Evolutionary conservation across 169 alveolate species (phyloP), one percentile per base, ranked within the genome.

Genomic region (Cryptosporidium viatorum): DNA sequence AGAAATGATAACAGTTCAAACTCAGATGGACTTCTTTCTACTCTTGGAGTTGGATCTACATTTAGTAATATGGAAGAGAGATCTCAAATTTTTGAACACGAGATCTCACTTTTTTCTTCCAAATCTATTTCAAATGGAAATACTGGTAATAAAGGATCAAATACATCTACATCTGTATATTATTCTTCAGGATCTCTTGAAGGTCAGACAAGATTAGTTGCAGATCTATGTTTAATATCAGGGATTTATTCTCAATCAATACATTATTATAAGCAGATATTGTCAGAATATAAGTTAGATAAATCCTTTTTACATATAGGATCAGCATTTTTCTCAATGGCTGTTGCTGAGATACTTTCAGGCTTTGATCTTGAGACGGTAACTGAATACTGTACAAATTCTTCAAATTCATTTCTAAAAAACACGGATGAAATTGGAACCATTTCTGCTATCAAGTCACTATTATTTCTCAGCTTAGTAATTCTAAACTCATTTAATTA

Each of bases 221-320:
- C 80, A 16, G 89, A 80, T 80, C 75, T 80, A 3, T 60, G 71
- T 60, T 58, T 80, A 23, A 1, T 80, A 9, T 62, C 75, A 1
- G 89, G 89, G 9, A 21, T 62, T 31, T 80, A 62, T n/a, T 67
- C 71, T 29, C 75, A 59, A 35, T 59, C 89, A 58, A 48, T 59
- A 31, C 74, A 80, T n/a, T 80, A 48, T 37, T 80, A 80, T 29
- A 80, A 80, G 50, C 89, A 80, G 41, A 48, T 80, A 21, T 21
- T 80, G 10, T 60, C 89, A 3, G 89, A 80, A n/a, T 80, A 80
- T 41, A 80, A 80, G 51, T 33, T 80, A 6, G 89, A 80, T 65
- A 80, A 80, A 62, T 80, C 89, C 2, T 80, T 62, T 43, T 62
- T 65, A 21, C 75, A 65, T 26, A 80, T 80, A n/a, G 89, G 89